Conservation (phyloP, 805 yeast species). For the Jamesozyma lodderae region DNA sequence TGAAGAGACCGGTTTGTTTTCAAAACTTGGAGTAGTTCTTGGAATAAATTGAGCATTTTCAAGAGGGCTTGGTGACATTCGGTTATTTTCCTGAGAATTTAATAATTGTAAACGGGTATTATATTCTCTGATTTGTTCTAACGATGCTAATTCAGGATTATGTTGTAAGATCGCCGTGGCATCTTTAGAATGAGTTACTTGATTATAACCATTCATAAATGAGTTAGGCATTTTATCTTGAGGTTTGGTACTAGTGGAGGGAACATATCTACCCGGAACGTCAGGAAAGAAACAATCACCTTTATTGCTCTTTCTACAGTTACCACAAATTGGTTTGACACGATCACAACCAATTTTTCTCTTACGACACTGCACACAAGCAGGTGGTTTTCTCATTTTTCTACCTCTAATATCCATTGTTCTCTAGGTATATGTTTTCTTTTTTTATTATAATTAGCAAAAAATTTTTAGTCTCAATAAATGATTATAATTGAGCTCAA, state of each 20-base stretch:
- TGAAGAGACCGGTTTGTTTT: conserved; percentile 18
- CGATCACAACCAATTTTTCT: conserved; percentile 36
- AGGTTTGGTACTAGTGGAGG: conserved; percentile 9
- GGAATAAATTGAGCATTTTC: conserved; percentile 22
- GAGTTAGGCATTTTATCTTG: neutral
- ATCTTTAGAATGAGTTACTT: conserved; percentile 5
- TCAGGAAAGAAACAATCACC: conserved; percentile 27
- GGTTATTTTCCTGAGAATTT: conserved; percentile 13
- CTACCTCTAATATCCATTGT: conserved; percentile 13
- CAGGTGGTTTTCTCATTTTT: conserved; percentile 10
- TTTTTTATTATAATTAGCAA: no score
- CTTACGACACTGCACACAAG: conserved; percentile 28
- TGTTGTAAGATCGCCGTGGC: conserved; percentile 5
- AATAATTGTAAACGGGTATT: conserved; percentile 23
- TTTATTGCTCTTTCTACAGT: conserved; percentile 27
- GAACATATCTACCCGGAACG: conserved; percentile 22
- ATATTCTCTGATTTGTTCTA: conserved; percentile 26
- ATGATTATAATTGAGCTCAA: no score
- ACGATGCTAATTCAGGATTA: conserved; percentile 20
- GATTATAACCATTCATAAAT: neutral
- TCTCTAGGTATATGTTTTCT: no score
- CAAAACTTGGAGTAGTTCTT: conserved; percentile 16
- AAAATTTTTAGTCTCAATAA: no score
- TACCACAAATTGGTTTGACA: conserved; percentile 35
- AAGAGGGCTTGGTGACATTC: conserved; percentile 13